Base-by-base conservation (phyloP, 2,329 filamentous ascomycete genomes). In the Arachnomyces sp. region DNA sequence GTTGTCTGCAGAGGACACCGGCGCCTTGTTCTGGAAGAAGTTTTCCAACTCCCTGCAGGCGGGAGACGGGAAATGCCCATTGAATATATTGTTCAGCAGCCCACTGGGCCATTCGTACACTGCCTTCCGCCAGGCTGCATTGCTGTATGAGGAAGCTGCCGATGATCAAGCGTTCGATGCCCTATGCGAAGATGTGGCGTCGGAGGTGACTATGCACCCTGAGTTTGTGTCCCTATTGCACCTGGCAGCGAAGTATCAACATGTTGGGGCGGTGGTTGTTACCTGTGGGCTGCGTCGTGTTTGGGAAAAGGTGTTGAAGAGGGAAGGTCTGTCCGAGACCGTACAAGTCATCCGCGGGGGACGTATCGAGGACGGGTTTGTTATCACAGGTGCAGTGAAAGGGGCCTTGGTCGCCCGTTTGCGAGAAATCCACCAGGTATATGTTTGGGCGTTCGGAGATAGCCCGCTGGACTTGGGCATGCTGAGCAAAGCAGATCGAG, bases 381-480 rank as follows among this genome's bases (percentile, higher is more conserved):
- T 81, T 9, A 62, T 83, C 17, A 77, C 71, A 1, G 59, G 68
- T 5, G 48, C 44, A 0, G 56, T 73, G 14, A 83, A 82, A 52
- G 68, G 59, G 2, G 50, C 49, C 0, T 31, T 80, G 16, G 72
- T 78, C 1, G 37, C 38, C 1, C 59, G 52, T 2, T 52, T 80
- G 14, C 59, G 56, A 38, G 17, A 60, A 0, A 13, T 13, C 0
- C 46, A 68, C 31, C 3, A 56, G 0, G 33, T 66, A 18, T 54
- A 66, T 30, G 71, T 80, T 13, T 71, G 62, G 53, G 78, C 74
- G 0, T 77, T 82, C 47, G 77, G 78, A n/a, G 77, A 81, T 48
- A 77, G 77, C 46, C 64, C 65, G 0, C 44, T 80, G 5, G 79
- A 82, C 47, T 30, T 82, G 13, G 55, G 60, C 0, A 83, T 83